Percentiles rank a stretch among this genome's conserved stretches.
Conservation (phyloP, 2,329 filamentous ascomycete genomes). For the Bipolaris cookei region DNA sequence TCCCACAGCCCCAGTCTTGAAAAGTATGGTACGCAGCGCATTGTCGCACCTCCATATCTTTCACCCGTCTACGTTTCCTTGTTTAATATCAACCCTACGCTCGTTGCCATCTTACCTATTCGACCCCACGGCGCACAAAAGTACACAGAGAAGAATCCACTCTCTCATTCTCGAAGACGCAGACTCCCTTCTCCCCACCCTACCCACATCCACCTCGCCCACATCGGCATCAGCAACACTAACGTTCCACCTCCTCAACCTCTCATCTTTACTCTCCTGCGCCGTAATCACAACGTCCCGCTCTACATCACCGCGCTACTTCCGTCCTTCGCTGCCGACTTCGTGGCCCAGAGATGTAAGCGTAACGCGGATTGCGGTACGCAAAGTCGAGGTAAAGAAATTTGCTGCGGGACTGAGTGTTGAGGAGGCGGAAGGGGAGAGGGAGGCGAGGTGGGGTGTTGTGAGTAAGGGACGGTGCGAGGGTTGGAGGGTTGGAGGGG, state of each 20-base stretch:
- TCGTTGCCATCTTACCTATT: slow-evolving; percentile 60
- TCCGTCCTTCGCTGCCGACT: slow-evolving; percentile 32
- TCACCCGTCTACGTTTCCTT: slow-evolving; percentile 58
- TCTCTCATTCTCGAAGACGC: slow-evolving; percentile 62
- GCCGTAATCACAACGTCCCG: slow-evolving; percentile 22
- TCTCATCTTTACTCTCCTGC: slow-evolving; percentile 21
- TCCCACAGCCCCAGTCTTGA: slow-evolving; percentile 8
- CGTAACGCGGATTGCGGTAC: slow-evolving; percentile 44
- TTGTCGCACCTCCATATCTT: slow-evolving; percentile 66
- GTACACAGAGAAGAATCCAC: slow-evolving; percentile 55
- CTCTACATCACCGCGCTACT: slow-evolving; percentile 15
- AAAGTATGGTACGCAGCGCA: slow-evolving; percentile 44
- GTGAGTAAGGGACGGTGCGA: slow-evolving; percentile 48
- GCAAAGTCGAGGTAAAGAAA: slow-evolving; percentile 41
- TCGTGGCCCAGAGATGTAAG: slow-evolving; percentile 36
- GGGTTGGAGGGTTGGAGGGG: slow-evolving; percentile 37
- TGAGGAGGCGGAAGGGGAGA: slow-evolving; percentile 48
- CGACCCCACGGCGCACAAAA: slow-evolving; percentile 55
- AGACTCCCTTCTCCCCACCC: slow-evolving; percentile 53
- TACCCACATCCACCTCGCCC: slow-evolving; percentile 15
- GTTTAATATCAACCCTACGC: slow-evolving; percentile 58
- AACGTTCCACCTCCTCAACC: slow-evolving; percentile 16
- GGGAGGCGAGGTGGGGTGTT: slow-evolving; percentile 43
- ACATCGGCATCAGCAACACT: slow-evolving; percentile 24
- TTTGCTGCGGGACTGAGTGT: slow-evolving; percentile 49